Evolutionary conservation across 805 yeast genomes (phyloP), one percentile per base, ranked within the genome.

Genomic region (Monosporozyma yasuniensis): DNA sequence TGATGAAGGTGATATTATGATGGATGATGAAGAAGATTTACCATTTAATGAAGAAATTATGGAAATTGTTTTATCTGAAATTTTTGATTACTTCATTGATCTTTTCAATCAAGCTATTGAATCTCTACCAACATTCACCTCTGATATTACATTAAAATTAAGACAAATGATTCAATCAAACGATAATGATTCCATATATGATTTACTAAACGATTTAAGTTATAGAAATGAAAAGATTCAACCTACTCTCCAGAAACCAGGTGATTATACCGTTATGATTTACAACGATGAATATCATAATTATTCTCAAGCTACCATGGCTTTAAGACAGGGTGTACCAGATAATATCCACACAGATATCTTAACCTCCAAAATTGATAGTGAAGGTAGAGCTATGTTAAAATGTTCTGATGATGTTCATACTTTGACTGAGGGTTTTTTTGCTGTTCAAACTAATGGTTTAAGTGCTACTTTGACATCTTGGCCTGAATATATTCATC

Each of bases 211-310:
- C 23, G 57, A 56, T 34, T 47, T 54, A 5, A 41, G 46, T 3
- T 57, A 56, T 41, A 50, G 42, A 18, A 56, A 53, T 41, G 39
- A 21, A 14, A 30, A 21, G 4, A 22, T 39, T 39, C 28, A 21
- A 19, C 28, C 46, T 22, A 47, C 48, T 10, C 21, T 32, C 10
- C 54, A 50, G 11, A 50, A 51, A n/a, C 44, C 55, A 34, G 57
- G 65, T 19, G 65, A 69, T 12, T 81, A 76, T 68, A 66, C 71
- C 41, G 69, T 84, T 30, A 60, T 82, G 21, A 69, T 84, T n/a
- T 86, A 90, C 84, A 86, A 86, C 62, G 95, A 86, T 60, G 93
- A 86, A 58, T 73, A 72, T 55, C 93, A 86, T 58, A 77, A 79
- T 56, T 77, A 74, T 55, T 69, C 73, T 2, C 77, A 78, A 50